Percentiles rank a stretch among this genome's conserved stretches.
Conservation (phyloP, 139 green algal species). For the Axilococcus clingmanii region DNA sequence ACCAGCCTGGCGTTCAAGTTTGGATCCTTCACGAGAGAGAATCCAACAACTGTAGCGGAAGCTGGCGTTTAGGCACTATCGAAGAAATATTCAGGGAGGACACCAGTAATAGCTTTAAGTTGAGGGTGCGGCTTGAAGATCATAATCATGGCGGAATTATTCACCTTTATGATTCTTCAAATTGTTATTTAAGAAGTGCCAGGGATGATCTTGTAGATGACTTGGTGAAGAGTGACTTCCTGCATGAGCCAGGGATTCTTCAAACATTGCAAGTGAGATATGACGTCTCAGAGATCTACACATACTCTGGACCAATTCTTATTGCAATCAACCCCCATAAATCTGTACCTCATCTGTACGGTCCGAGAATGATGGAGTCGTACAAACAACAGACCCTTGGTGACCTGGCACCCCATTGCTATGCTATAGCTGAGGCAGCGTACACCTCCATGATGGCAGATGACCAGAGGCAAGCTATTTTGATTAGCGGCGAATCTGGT, state of each 20-base stretch:
- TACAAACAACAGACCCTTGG: constrained; percentile 60
- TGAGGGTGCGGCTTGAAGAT: too few relatives aligned
- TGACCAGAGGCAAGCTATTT: constrained; percentile 45
- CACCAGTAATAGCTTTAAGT: too few relatives aligned
- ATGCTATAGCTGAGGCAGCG: constrained; percentile 70
- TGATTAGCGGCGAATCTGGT: constrained; percentile 70
- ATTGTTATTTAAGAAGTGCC: constrained; percentile 36
- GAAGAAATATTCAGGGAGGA: too few relatives aligned
- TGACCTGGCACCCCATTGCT: constrained; percentile 71
- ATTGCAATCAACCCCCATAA: constrained; percentile 79
- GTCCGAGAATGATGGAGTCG: constrained; percentile 69
- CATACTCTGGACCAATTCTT: constrained; percentile 75
- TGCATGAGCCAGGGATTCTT: constrained; percentile 58
- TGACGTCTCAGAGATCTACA: constrained; percentile 73
- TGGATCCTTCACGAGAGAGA: too few relatives aligned
- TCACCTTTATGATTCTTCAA: constrained; percentile 1
- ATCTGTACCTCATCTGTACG: constrained; percentile 62
- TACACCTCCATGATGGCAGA: constrained; percentile 54
- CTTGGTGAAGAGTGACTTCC: constrained; percentile 40
- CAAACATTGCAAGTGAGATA: constrained; percentile 69
- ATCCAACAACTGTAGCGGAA: too few relatives aligned
- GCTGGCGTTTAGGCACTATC: too few relatives aligned
- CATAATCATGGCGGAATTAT: too few relatives aligned
- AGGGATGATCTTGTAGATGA: constrained; percentile 52
- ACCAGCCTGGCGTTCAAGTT: too few relatives aligned